Evolutionary conservation across 352 stramenopile genomes (phyloP), one percentile per base, ranked within the genome.

Genomic region (Phytophthora pluvialis): DNA sequence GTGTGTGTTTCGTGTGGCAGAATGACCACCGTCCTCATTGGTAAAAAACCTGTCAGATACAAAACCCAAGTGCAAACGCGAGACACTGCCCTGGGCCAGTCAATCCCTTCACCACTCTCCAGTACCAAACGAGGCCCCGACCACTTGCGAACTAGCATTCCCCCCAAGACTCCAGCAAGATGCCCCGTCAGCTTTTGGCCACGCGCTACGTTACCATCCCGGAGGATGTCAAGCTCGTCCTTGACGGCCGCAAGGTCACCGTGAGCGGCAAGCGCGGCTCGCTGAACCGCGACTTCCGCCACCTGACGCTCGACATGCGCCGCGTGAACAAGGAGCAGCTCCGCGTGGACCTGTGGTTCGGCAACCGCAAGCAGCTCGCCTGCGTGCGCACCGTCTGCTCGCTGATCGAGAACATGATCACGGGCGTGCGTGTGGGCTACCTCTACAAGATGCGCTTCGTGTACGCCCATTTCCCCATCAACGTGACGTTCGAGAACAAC

Each of bases 391-490:
- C 97, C 18, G 89, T 99, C 29, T 99, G 94, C 93, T 98, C 96
- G 69, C 90, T 99, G 83, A 99, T 99, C 64, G 90, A 99, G 65
- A 99, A 99, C 95, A 98, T 99, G 94, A 98, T 99, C 63, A 98
- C 97, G 50, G 98, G 98, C 79, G 98, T 99, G 47, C 98, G 93
- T 64, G 89, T 98, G 42, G 98, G 97, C 51, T 99, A 98, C 91
- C 70, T 93, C 18, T 99, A 99, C 96, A 99, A 99, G 93, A 99
- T 99, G 97, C 95, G 98, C 67, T 99, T 99, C 78, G 98, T 99
- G 73, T 99, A 99, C 86, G 96, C 95, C 58, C 98, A 99, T 86
- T 99, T 99, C 80, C 98, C 98, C 74, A 99, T 99, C 95, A 99
- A 99, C 82, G 97, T 99, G 29, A 96, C 91, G 54, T 90, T 98